Conservation (phyloP, 805 yeast species). For the Candida germanica region DNA sequence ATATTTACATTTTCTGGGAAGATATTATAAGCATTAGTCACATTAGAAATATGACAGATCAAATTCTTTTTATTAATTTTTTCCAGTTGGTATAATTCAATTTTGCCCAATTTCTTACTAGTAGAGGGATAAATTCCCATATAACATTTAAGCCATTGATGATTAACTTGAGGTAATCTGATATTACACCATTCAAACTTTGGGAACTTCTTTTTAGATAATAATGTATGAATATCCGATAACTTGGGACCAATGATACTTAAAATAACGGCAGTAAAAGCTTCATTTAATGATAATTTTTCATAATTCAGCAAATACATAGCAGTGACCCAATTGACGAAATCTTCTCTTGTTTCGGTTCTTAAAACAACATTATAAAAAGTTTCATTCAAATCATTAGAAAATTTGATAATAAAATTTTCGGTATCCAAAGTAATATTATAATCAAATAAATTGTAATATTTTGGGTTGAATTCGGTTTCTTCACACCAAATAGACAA, state of each 20-base stretch:
- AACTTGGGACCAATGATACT: slow-evolving; percentile 55
- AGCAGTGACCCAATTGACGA: slow-evolving; percentile 44
- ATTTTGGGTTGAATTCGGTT: slow-evolving; percentile 45
- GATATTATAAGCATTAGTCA: slow-evolving; percentile 49
- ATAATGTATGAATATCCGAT: slow-evolving; percentile 56
- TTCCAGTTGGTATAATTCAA: slow-evolving; percentile 51
- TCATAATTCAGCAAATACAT: slow-evolving; percentile 56
- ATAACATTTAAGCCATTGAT: slow-evolving; percentile 57
- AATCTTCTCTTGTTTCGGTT: slow-evolving; percentile 20
- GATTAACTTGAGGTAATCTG: slow-evolving; percentile 55
- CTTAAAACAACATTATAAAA: slow-evolving; percentile 22
- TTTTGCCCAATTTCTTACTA: slow-evolving; percentile 45
- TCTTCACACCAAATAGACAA: slow-evolving; percentile 46
- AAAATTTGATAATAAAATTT: slow-evolving; percentile 10
- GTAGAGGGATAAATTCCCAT: slow-evolving; percentile 49
- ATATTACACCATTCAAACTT: slow-evolving; percentile 62
- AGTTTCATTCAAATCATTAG: slow-evolving; percentile 14
- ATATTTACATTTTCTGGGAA: slow-evolving; percentile 57
- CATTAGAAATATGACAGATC: slow-evolving; percentile 46
- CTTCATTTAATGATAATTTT: slow-evolving; percentile 53
- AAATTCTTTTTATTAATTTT: slow-evolving; percentile 49
- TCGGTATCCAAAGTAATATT: slow-evolving; percentile 12
- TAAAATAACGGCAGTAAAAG: slow-evolving; percentile 62
- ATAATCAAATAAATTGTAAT: slow-evolving; percentile 50
- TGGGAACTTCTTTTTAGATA: slow-evolving; percentile 45